These are phyloP conservation scores for Cordyceps javanica DNA, from an alignment of 2,329 filamentous ascomycete species.

Conservation along the genomic window DNA sequence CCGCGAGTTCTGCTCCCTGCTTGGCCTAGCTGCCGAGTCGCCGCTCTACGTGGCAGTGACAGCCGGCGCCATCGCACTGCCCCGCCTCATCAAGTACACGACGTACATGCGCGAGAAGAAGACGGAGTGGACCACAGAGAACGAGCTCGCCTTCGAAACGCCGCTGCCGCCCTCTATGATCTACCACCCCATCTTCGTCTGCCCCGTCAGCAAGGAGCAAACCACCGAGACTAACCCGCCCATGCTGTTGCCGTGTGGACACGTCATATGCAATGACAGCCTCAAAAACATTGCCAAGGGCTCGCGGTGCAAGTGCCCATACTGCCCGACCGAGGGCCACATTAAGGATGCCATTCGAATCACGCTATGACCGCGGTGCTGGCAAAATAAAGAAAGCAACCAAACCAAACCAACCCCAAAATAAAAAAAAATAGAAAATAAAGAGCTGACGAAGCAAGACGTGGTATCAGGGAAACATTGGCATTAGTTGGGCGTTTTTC, in stretches of 20 bases:
- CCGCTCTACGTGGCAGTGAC: conserved; percentile 90
- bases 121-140: conserved; percentile 89
- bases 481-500: not conserved
- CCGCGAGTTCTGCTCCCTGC: conserved; percentile 85
- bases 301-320: conserved; percentile 85
- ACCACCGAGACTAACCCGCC: conserved; percentile 88
- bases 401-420: too few species aligned
- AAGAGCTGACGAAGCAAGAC: not conserved
- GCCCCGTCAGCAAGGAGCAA: conserved; percentile 94
- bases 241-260: conserved; percentile 94
- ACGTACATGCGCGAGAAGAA: conserved; percentile 81
- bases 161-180: conserved; percentile 54
- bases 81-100: conserved; percentile 81
- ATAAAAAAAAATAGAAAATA: not conserved
- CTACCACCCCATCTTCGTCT: conserved; percentile 97
- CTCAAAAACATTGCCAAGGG: conserved; percentile 75
- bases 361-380: conserved; percentile 57
- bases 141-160: conserved; percentile 79
- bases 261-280: conserved; percentile 84
- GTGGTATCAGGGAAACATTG: too few species aligned
- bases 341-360: conserved; percentile 71
- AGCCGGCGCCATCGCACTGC: conserved; percentile 85
- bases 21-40: conserved; percentile 84
- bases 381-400: too few species aligned
- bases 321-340: conserved; percentile 81